Conservation (phyloP, 441 rosid genomes). For the Corymbia calophylla region DNA sequence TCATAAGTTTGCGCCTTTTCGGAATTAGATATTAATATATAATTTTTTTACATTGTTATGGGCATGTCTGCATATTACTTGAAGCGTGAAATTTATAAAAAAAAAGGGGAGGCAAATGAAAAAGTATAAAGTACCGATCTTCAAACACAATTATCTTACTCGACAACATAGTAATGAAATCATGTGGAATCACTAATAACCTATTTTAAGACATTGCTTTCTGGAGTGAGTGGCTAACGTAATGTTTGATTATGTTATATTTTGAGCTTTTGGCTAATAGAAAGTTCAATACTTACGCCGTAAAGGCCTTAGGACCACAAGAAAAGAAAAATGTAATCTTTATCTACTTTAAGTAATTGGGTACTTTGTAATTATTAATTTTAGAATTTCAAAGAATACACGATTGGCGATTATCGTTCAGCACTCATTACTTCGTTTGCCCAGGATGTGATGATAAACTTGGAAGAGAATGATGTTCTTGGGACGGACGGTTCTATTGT, state of each 20-base stretch:
- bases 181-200: not conserved
- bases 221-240: not conserved
- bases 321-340: not conserved
- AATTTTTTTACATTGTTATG: too few species aligned
- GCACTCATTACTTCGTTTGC: not conserved
- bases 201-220: not conserved
- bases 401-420: not conserved
- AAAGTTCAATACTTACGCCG: not conserved
- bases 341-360: not conserved
- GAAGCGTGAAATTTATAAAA: too few species aligned
- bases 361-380: not conserved
- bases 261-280: not conserved
- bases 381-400: not conserved
- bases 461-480: not conserved
- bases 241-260: too few species aligned
- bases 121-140: not conserved
- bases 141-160: not conserved
- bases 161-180: not conserved
- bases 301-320: not conserved
- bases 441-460: not conserved
- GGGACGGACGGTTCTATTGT: not conserved
- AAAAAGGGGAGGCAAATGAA: not conserved
- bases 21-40: not conserved
- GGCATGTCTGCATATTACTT: not conserved
- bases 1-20: not conserved